Evolutionary conservation across 805 yeast genomes (phyloP), one percentile per base, ranked within the genome.

Genomic region (Schwanniomyces polymorphus): DNA sequence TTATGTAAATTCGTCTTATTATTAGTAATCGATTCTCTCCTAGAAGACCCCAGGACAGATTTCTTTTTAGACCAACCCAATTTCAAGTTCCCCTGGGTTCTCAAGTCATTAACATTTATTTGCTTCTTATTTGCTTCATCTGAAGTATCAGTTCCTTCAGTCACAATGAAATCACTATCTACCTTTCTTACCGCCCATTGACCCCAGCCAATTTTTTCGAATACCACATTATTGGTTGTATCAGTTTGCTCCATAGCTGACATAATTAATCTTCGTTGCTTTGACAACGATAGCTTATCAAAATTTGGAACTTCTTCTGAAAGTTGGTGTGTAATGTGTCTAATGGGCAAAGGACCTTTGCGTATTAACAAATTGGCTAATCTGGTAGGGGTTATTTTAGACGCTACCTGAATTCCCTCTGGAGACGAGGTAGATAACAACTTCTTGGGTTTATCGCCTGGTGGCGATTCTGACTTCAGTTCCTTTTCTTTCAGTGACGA

Each of bases 151-250:
- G 65, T 59, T 46, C 79, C 82, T 55, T 78, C 81, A 37, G 79
- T 76, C 58, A 77, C 63, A 65, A 74, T 57, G 58, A 58, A 63
- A 65, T 78, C 72, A 27, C 67, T 76, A 61, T 65, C 77, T 57
- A 58, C 81, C 42, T 72, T 69, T 56, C 83, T 78, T 2, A 91
- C 95, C 21, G 87, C 87, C 98, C 98, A 91, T 64, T 91, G 95
- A 49, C 98, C 98, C 98, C 98, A 91, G 18, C 97, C 97, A 27
- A 91, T 90, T 68, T 91, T 91, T 60, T 90, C 96, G 68, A 91
- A 91, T 12, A 86, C 80, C 38, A 87, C 84, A 48, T 78, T 76
- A 46, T 81, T 84, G 37, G 65, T 72, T 1, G 75, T 55, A 57
- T 83, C 88, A 8, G 88, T 86, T 53, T 81, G 79, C 56, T 90